These are phyloP conservation scores for Plasmodium reichenowi DNA, from an alignment of 169 alveolate species.

Conservation along the genomic window DNA sequence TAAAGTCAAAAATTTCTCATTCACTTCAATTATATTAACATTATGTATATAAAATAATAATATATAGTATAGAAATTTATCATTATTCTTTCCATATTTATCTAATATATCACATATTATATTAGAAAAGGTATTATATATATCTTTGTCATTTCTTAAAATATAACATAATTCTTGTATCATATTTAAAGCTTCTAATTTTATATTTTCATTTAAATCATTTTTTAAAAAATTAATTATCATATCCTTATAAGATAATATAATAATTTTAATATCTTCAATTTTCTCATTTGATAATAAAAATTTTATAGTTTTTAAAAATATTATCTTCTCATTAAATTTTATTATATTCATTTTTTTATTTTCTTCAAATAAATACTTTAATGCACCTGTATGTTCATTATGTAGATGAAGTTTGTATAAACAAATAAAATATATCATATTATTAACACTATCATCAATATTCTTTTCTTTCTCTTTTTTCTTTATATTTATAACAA, in stretches of 20 bases:
- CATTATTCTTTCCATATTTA: slow-evolving; percentile 71
- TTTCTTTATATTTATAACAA: slow-evolving; percentile 54
- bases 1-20: slow-evolving; percentile 41
- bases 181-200: slow-evolving; percentile 41
- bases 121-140: slow-evolving; percentile 36
- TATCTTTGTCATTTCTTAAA: slow-evolving; percentile 69
- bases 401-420: slow-evolving; percentile 66
- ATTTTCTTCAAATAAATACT: slow-evolving; percentile 34
- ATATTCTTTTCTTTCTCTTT: slow-evolving; percentile 47
- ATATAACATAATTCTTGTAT: slow-evolving; percentile 7
- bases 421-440: slow-evolving; percentile 47
- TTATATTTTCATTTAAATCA: slow-evolving; percentile 76
- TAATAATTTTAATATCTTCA: slow-evolving; percentile 46
- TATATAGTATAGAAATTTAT: slow-evolving; percentile 33
- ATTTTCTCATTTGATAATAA: slow-evolving; percentile 21
- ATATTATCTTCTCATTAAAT: slow-evolving; percentile 63
- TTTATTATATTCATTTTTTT: slow-evolving; percentile 48
- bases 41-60: slow-evolving; percentile 42
- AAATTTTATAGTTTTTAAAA: slow-evolving; percentile 49
- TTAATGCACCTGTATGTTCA: slow-evolving; percentile 47
- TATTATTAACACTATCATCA: slow-evolving; percentile 18
- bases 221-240: slow-evolving; percentile 59
- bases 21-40: slow-evolving; percentile 28
- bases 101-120: slow-evolving; percentile 57
- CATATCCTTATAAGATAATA: slow-evolving; percentile 23